Evolutionary conservation across 2,329 filamentous ascomycete genomes (phyloP), one percentile per base, ranked within the genome.

Genomic region (Fusarium luffae): DNA sequence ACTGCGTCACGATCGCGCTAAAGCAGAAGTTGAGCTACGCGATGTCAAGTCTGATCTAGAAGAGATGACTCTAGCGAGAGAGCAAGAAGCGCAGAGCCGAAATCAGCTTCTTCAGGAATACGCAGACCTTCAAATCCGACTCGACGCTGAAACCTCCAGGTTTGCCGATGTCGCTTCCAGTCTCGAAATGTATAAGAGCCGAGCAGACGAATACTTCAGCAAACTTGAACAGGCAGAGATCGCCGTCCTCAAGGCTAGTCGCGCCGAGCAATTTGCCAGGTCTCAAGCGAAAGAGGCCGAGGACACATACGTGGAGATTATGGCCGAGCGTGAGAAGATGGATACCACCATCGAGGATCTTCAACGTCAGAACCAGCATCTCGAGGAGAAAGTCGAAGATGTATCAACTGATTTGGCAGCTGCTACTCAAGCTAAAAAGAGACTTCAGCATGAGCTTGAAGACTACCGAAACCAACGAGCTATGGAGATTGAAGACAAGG

Each of bases 161-260:
- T 85, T 95, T 28, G 88, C 90, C 28, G 95, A 99, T 78, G 90
- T 97, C 46, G 90, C 89, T 10, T 92, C 93, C 5, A 97, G 92
- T 78, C 86, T 98, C 43, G 90, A 89, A 65, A 83, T 98, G 66
- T 99, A 98, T 85, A 98, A 97, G 86, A 90, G 89, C 68, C 90
- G 95, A 44, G 92, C 95, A 6, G 94, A 98, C 76, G 95, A 98
- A 78, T 98, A 99, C 80, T 99, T 98, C 81, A 92, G 90, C 83
- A 98, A 97, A 81, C 88, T 99, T 21, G 95, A 99, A 79, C 95
- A 98, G 77, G 96, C 96, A 18, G 95, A 99, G 79, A 97, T 98
- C 71, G 90, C 94, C 1, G 94, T 98, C 19, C 87, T 99, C 69
- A 98, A 98, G 79, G 95, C 95, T 18, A 91, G 88, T 64, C 89